Percentiles rank a stretch among this genome's conserved stretches.
Evolutionary conservation across 2,329 filamentous ascomycete genomes (phyloP).

Genomic region (Aspergillus costaricaensis): DNA sequence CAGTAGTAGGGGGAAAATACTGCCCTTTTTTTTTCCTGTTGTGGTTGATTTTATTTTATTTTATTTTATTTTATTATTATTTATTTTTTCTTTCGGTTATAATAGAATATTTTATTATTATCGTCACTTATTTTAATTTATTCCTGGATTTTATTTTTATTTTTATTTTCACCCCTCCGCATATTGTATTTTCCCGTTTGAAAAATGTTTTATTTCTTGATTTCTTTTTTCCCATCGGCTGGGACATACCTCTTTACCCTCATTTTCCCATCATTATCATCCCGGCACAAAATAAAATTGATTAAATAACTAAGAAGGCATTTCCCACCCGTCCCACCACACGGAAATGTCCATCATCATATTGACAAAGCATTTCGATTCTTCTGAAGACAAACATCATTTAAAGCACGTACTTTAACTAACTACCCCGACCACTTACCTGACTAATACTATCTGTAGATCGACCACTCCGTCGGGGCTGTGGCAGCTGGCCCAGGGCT

Average conservation of each 20-base stretch:
- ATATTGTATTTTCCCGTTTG: background rate
- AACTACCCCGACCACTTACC: too few relatives aligned
- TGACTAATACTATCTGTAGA: slow-evolving; percentile 6
- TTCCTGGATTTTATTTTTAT: background rate
- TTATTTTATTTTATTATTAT: slow-evolving; percentile 2
- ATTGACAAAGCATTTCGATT: background rate
- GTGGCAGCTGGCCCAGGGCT: slow-evolving; percentile 11
- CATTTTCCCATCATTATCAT: background rate
- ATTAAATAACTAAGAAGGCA: background rate
- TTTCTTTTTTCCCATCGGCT: background rate
- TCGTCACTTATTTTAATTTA: background rate
- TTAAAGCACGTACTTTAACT: background rate
- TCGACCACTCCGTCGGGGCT: slow-evolving; percentile 7
- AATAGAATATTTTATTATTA: background rate
- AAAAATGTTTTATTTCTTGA: background rate
- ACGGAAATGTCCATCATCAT: background rate
- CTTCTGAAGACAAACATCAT: background rate
- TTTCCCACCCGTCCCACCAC: background rate
- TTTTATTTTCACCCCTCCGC: background rate
- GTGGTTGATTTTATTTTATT: background rate
- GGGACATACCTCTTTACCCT: background rate
- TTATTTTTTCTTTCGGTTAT: background rate
- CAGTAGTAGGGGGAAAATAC: slow-evolving; percentile 17
- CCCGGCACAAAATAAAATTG: too few relatives aligned
- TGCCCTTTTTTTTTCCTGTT: slow-evolving; percentile 7